phyloP scores from a whole-genome alignment of 805 yeast species.

The Barnettozyma sp. region DNA sequence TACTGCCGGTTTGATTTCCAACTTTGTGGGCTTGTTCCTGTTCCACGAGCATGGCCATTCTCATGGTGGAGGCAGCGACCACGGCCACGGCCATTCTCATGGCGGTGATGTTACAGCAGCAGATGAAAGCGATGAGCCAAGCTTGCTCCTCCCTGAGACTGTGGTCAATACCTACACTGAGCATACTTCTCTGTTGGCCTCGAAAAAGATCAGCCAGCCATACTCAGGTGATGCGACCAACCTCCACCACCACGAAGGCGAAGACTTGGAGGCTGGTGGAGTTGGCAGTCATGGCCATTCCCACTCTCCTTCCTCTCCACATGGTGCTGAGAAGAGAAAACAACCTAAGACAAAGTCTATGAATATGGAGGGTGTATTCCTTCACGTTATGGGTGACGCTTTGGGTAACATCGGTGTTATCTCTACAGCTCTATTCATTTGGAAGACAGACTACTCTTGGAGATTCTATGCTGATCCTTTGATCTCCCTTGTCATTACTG shows the following conservation, averaged over 20 bases:
- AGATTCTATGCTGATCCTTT: slow-evolving; percentile 79
- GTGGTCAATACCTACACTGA: slow-evolving; percentile 34
- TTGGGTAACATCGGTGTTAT: slow-evolving; percentile 94
- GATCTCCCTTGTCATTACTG: slow-evolving; percentile 78
- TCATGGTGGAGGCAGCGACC: slow-evolving; percentile 33
- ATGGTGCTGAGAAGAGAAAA: slow-evolving; percentile 11
- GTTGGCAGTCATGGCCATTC: slow-evolving; percentile 11
- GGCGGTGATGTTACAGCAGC: slow-evolving; percentile 9
- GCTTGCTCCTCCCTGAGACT: slow-evolving; percentile 37
- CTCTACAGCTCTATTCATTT: slow-evolving; percentile 78
- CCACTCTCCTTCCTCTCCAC: slow-evolving; percentile 10
- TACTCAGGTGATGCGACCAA: slow-evolving; percentile 15
- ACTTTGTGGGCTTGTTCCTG: slow-evolving; percentile 72
- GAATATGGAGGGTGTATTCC: slow-evolving; percentile 95
- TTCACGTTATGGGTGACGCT: slow-evolving; percentile 95
- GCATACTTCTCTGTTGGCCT: slow-evolving; percentile 13
- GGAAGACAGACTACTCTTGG: slow-evolving; percentile 92
- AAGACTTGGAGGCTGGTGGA: slow-evolving; percentile 8
- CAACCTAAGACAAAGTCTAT: slow-evolving; percentile 46
- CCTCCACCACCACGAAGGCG: slow-evolving; percentile 18
- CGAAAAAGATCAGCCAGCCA: too few relatives aligned
- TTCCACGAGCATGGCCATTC: slow-evolving; percentile 82
- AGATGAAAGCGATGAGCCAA: slow-evolving; percentile 19
- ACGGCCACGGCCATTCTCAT: slow-evolving; percentile 34
- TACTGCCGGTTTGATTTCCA: slow-evolving; percentile 71